Base-by-base conservation (phyloP, 148 eudicot species). In the Spergularia marina region DNA sequence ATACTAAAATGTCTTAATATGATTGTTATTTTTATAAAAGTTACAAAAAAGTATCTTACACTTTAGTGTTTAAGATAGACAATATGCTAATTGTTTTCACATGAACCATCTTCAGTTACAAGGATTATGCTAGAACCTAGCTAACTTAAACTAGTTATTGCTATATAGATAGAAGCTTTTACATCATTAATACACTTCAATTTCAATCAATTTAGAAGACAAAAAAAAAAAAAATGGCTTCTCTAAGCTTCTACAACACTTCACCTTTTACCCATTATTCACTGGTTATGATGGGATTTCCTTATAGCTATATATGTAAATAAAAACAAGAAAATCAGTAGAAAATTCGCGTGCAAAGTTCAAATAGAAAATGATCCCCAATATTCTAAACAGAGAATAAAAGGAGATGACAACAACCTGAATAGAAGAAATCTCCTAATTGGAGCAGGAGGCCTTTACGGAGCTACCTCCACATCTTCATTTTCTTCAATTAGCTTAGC, bases 361-460 rank as follows among this genome's bases (percentile, higher is more conserved):
- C n/a, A 39, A 39, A 64, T 12, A 64, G 2, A 44, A 85, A 34
- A 91, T 88, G 91, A 86, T 89, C 70, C 81, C 88, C 23, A 91
- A 91, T 63, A 84, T 86, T 88, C 85, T 90, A 6, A 75, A 88
- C 3, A 79, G 11, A 49, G 14, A 30, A 30, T 30, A 30, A 30
- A 30, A 30, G 36, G 36, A 64, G 39, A 64, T 39, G 39, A 9
- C 12, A 13, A 13, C 36, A 64, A 64, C 36, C 39, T 17, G 68
- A 49, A 64, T 49, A 34, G 68, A 64, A 64, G 96, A 75, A 80
- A 87, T 14, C 10, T 91, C 34, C 83, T 91, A 1, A 51, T 91
- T 61, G 91, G 89, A 51, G 69, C 89, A 53, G 96, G 93, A 0
- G 91, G 96, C 2, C 80, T 89, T 2, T 89, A 82, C 51, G 87